Percentiles rank a stretch among this genome's conserved stretches.
These are phyloP conservation scores for Vigna angularis DNA, from an alignment of 306 rosid species.

Conservation along the genomic window DNA sequence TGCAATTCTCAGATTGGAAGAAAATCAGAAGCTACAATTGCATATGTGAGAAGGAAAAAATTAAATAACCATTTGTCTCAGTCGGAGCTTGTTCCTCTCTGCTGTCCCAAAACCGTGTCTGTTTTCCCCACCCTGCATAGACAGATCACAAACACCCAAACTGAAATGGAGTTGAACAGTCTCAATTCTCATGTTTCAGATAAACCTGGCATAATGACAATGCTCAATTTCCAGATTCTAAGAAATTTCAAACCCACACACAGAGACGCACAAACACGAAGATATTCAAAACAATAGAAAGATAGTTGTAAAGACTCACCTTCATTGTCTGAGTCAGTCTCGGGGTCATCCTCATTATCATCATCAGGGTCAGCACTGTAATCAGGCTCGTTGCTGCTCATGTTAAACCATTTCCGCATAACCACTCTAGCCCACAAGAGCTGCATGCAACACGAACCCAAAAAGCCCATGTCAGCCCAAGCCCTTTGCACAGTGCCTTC, in stretches of 20 bases:
- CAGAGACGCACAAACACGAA: neutral
- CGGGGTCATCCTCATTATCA: constrained; percentile 42
- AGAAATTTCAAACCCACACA: neutral
- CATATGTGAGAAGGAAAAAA: neutral
- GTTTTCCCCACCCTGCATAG: constrained; percentile 49
- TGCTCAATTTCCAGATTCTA: constrained; percentile 4
- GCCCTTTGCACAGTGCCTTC: constrained; percentile 56
- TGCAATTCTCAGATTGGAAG: neutral
- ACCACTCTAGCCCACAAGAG: constrained; percentile 77
- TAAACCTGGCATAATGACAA: constrained; percentile 6
- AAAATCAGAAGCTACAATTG: neutral
- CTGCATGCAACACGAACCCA: constrained; percentile 69
- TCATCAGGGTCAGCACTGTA: constrained; percentile 78
- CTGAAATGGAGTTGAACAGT: constrained; percentile 27
- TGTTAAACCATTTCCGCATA: constrained; percentile 83
- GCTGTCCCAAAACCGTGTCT: constrained; percentile 19
- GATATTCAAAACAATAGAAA: neutral
- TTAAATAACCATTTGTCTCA: constrained; percentile 43
- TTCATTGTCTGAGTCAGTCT: constrained; percentile 63
- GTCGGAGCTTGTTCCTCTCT: constrained; percentile 32
- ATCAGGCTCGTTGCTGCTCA: constrained; percentile 63
- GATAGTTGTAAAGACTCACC: constrained; percentile 38
- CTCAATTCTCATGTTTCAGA: constrained; percentile 10
- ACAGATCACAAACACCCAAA: constrained; percentile 17
- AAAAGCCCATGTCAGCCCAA: constrained; percentile 59